Evolutionary conservation across 306 rosid species (phyloP), one percentile per base, ranked within the genome.

Genomic region (Gynostemma pentaphyllum): DNA sequence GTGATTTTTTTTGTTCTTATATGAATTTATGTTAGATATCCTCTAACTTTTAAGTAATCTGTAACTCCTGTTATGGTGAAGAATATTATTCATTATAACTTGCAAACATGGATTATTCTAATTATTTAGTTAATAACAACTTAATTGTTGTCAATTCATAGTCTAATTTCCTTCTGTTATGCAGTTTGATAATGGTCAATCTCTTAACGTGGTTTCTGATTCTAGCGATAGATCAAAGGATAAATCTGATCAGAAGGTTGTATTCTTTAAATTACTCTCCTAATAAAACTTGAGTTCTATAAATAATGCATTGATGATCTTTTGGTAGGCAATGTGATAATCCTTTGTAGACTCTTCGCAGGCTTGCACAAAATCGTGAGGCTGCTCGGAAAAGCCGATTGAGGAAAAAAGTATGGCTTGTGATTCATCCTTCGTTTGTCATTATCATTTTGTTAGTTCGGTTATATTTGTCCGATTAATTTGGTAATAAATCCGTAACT

Each of bases 321-420:
- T 18, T 64, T 46, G 9, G 45, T 47, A 22, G 47, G 16, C 30
- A 45, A 47, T 28, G 55, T 29, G 51, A 64, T 14, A 70, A 68
- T 61, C 62, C 23, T 22, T 29, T 26, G 81, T 81, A 92, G 99
- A 84, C 83, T 68, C 96, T 86, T 37, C 95, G 99, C 7, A 78
- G 99, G 83, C 94, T 92, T 27, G 96, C 99, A 68, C 99, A 92
- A 69, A 92, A 92, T 81, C 92, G 99, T 23, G 99, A 92, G 82
- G 99, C 99, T 15, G 99, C 99, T 4, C 82, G 99, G 55, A 92
- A 92, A 84, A 92, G 99, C 65, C 86, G 99, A 30, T 65, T 92
- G 85, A 79, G 96, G 72, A 92, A 92, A 75, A 92, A 92, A 73
- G 99, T 92, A 82, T 39, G 78, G 29, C 12, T 57, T 57, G 10